A percentile compares a stretch with the other conserved stretches of the same genome.
Conservation (phyloP, 768 basidiomycete species). For the Suillus variegatus region DNA sequence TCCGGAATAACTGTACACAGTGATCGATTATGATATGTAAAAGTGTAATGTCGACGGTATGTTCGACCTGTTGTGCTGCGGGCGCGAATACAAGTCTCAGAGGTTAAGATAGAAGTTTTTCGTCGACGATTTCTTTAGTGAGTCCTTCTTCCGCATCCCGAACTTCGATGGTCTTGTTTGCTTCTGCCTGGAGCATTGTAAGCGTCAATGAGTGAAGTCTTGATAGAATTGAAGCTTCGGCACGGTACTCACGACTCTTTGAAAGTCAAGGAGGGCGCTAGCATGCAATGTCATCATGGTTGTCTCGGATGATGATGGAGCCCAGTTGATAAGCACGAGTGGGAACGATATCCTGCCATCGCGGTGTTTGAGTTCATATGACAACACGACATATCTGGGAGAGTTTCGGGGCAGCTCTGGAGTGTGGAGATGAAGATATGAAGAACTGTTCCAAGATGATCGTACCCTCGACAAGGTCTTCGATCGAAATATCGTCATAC, state of each 20-base stretch:
- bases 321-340: slow-evolving; percentile 87
- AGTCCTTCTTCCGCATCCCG: slow-evolving; percentile 81
- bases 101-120: slow-evolving; percentile 44
- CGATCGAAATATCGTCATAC: slow-evolving; percentile 72
- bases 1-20: too few species aligned
- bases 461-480: slow-evolving; percentile 86
- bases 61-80: not conserved
- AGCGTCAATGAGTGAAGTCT: slow-evolving; percentile 1
- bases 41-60: not conserved
- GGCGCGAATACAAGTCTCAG: not conserved
- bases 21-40: not conserved
- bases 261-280: slow-evolving; percentile 78
- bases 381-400: slow-evolving; percentile 84
- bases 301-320: slow-evolving; percentile 75
- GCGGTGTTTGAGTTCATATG: slow-evolving; percentile 74
- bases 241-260: slow-evolving; percentile 59
- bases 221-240: not conserved
- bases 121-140: slow-evolving; percentile 71
- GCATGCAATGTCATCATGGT: slow-evolving; percentile 81
- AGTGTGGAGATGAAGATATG: not conserved
- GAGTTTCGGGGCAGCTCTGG: slow-evolving; percentile 86
- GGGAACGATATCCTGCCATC: slow-evolving; percentile 89
- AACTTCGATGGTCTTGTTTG: slow-evolving; percentile 80
- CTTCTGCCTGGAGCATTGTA: slow-evolving; percentile 54
- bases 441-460: slow-evolving; percentile 5